A percentile compares a stretch with the other conserved stretches of the same genome.
Conservation (phyloP, 805 yeast genomes). For the Kodamaea kaohsiungensis region DNA sequence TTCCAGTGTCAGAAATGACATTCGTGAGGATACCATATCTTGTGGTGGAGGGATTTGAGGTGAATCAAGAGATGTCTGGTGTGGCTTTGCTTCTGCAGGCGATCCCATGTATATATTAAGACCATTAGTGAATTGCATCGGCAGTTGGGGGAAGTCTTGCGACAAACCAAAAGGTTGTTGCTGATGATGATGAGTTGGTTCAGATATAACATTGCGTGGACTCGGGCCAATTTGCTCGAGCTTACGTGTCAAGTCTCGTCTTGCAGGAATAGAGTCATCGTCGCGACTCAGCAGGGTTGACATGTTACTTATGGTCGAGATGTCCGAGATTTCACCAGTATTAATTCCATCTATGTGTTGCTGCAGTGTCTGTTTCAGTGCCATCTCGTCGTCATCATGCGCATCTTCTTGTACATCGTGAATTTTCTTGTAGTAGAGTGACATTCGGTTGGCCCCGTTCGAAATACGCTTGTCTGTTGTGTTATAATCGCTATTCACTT, state of each 20-base stretch:
- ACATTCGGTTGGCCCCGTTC: slow-evolving; percentile 19
- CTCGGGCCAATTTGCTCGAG: background rate
- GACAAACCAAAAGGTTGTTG: background rate
- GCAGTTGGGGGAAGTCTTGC: background rate
- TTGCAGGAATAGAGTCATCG: slow-evolving; percentile 26
- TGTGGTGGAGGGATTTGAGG: slow-evolving; percentile 4
- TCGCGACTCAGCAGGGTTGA: slow-evolving; percentile 23
- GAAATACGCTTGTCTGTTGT: slow-evolving; percentile 4
- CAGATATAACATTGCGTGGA: background rate
- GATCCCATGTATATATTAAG: slow-evolving; percentile 25
- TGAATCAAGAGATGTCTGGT: background rate
- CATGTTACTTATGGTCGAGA: slow-evolving; percentile 27
- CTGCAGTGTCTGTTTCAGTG: slow-evolving; percentile 1
- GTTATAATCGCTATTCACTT: slow-evolving; percentile 19
- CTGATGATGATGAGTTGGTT: background rate
- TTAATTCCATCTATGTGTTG: slow-evolving; percentile 3
- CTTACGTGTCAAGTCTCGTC: slow-evolving; percentile 26
- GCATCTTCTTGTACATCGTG: slow-evolving; percentile 16
- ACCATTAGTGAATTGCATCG: background rate
- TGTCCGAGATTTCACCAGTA: slow-evolving; percentile 18
- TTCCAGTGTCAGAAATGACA: slow-evolving; percentile 8
- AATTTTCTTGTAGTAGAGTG: slow-evolving; percentile 35
- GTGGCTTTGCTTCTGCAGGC: background rate
- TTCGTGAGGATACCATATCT: slow-evolving; percentile 2
- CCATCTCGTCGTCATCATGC: background rate